Evolutionary conservation across 192 early-diverging fungal genomes (phyloP), one percentile per base, ranked within the genome.

Genomic region (Spizellomyces sp.): DNA sequence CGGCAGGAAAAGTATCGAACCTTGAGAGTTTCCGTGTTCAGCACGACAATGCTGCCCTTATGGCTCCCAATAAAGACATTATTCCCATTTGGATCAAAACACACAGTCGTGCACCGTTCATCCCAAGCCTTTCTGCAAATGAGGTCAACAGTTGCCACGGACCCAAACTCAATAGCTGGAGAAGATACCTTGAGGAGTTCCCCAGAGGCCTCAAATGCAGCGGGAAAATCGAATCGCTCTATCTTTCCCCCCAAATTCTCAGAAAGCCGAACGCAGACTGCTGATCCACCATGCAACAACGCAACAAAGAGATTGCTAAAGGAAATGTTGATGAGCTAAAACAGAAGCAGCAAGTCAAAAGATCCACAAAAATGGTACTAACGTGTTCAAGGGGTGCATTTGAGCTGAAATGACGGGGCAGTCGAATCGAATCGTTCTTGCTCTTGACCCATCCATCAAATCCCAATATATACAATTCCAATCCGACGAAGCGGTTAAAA

Each of bases 401-500:
- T 88, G 86, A 0, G 93, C 92, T 63, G 80, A 83, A 15, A 88
- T 70, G 8, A 95, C 81, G 1, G 90, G 83, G 0, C 91, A 90
- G 47, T 81, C 80, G 67, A 95, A 95, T 64, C 84, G 79, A 10
- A 91, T 81, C 5, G 82, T 87, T 36, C 85, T 64, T 57, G 80
- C 75, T 44, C 84, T 75, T 6, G 79, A 61, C 6, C 83, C 88
- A 44, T 81, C 75, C 14, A 85, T 67, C 55, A 96, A 67, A 76
- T 98, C 94, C 96, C 96, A 98, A 8, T 93, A 78, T 44, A 95
- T 92, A 66, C 93, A 93, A 43, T 85, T 88, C 81, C 93, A 92
- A 45, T 90, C 91, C 59, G 84, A 84, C 48, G 93, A 92, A 0
- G 90, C 83, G 2, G 95, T 91, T 46, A 96, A 75, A 5, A 98